These are phyloP conservation scores for Arachnopeziza araneosa DNA, from an alignment of 2,329 filamentous ascomycete genomes.

Conservation along the genomic window DNA sequence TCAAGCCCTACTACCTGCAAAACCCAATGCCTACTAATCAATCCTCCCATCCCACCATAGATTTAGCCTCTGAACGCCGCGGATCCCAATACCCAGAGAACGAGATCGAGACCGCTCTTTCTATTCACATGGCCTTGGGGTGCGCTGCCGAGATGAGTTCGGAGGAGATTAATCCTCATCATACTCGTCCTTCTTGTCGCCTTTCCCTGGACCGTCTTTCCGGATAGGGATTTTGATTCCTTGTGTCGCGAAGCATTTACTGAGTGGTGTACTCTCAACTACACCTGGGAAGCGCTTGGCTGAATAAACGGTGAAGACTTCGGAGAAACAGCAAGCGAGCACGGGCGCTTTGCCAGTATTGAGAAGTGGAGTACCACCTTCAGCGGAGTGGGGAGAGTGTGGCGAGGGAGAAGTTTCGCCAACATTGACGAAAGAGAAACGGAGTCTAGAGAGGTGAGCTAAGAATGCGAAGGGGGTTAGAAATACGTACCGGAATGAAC, in stretches of 20 bases:
- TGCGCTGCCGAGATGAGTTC: not conserved
- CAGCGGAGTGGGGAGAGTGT: constrained; percentile 10
- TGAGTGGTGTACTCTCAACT: constrained; percentile 85
- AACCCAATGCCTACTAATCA: too few species aligned
- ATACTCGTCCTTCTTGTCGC: constrained; percentile 25
- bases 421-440: constrained; percentile 80
- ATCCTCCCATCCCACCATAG: too few species aligned
- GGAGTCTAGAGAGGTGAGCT: constrained; percentile 39
- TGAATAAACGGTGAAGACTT: constrained; percentile 87
- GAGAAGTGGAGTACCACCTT: constrained; percentile 41
- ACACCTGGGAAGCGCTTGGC: constrained; percentile 98
- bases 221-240: constrained; percentile 96
- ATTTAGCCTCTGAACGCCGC: too few species aligned
- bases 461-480: not conserved
- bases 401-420: constrained; percentile 40
- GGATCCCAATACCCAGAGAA: too few species aligned
- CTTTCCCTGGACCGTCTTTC: constrained; percentile 59
- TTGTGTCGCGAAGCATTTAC: constrained; percentile 87
- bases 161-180: constrained; percentile 18
- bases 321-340: constrained; percentile 79
- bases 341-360: constrained; percentile 76
- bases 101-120: too few species aligned
- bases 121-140: too few species aligned
- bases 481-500: constrained; percentile 68
- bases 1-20: too few species aligned